Percentiles rank a stretch among this genome's conserved stretches.
Evolutionary conservation across 1,284 basidiomycete species (phyloP).

Genomic region (Ceratobasidium sp.): DNA sequence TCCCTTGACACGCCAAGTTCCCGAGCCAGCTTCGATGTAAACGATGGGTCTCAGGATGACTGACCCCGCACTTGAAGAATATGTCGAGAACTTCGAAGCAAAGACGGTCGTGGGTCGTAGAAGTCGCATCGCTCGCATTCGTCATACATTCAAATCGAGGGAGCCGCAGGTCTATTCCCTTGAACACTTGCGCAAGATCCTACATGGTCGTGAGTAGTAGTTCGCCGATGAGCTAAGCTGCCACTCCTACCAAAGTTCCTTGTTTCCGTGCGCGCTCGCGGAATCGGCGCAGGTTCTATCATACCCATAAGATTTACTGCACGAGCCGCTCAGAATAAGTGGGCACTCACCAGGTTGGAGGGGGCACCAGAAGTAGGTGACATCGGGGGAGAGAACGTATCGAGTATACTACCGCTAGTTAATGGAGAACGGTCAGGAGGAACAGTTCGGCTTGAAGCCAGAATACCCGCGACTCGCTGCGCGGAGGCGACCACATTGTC

Average conservation of each 20-base stretch:
- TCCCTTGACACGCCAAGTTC: conserved; percentile 20
- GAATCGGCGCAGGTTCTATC: conserved; percentile 35
- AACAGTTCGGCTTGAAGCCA: background rate
- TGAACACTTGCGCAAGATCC: conserved; percentile 51
- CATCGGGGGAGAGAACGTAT: conserved; percentile 34
- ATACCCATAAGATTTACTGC: background rate
- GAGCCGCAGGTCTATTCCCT: conserved; percentile 54
- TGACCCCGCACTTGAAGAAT: conserved; percentile 56
- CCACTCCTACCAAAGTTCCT: conserved; percentile 30
- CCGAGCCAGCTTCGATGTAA: conserved; percentile 67
- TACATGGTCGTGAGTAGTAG: conserved; percentile 22
- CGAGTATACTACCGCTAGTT: background rate
- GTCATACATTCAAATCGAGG: conserved; percentile 50
- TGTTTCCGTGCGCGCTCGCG: conserved; percentile 34
- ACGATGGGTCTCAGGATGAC: conserved; percentile 62
- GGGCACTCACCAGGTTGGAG: conserved; percentile 4
- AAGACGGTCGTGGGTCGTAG: conserved; percentile 42
- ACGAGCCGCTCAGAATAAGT: background rate
- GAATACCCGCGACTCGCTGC: conserved; percentile 18
- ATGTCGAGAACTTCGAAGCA: conserved; percentile 47
- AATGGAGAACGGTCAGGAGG: background rate
- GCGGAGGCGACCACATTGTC: conserved; percentile 30
- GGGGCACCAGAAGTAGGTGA: conserved; percentile 9
- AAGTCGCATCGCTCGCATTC: conserved; percentile 17
- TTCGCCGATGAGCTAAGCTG: background rate